These are phyloP conservation scores for Haplographium delicatum DNA, from an alignment of 495 filamentous ascomycete genomes.

Conservation along the genomic window DNA sequence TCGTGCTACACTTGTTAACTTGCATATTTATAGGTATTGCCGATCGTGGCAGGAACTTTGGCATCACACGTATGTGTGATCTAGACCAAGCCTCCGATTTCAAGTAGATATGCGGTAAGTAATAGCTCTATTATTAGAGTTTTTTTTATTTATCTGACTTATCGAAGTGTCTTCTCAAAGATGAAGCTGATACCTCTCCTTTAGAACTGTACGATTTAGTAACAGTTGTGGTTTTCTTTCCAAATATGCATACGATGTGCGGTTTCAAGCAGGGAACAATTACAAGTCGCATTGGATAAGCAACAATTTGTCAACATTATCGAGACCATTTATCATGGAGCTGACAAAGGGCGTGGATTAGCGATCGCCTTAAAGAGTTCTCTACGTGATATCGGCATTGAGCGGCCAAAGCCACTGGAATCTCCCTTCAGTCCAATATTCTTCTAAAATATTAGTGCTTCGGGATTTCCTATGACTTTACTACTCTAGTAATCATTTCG, in stretches of 20 bases:
- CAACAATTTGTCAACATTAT: slow-evolving; percentile 98
- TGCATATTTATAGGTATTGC: slow-evolving; percentile 45
- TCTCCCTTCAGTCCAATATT: not conserved
- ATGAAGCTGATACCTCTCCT: slow-evolving; percentile 16
- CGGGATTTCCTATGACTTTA: not conserved
- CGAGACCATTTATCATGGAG: slow-evolving; percentile 93
- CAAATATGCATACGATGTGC: slow-evolving; percentile 98
- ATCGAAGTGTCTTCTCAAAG: too few relatives aligned
- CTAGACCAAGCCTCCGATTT: slow-evolving; percentile 93
- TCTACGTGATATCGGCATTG: not conserved
- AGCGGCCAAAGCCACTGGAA: not conserved
- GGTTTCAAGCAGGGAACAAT: slow-evolving; percentile 97
- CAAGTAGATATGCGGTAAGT: too few relatives aligned
- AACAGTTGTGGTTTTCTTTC: slow-evolving; percentile 80
- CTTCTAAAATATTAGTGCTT: not conserved
- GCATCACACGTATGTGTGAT: slow-evolving; percentile 94
- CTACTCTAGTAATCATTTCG: not conserved
- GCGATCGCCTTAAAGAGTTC: slow-evolving; percentile 75
- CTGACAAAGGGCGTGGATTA: slow-evolving; percentile 91
- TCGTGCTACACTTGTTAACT: not conserved
- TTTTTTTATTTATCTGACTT: too few relatives aligned
- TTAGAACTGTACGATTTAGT: slow-evolving; percentile 50
- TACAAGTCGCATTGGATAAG: slow-evolving; percentile 97
- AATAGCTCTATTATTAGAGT: too few relatives aligned
- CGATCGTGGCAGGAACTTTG: slow-evolving; percentile 83